Evolutionary conservation across 345 rosid species (phyloP).

Genomic region (Brassica nigra): DNA sequence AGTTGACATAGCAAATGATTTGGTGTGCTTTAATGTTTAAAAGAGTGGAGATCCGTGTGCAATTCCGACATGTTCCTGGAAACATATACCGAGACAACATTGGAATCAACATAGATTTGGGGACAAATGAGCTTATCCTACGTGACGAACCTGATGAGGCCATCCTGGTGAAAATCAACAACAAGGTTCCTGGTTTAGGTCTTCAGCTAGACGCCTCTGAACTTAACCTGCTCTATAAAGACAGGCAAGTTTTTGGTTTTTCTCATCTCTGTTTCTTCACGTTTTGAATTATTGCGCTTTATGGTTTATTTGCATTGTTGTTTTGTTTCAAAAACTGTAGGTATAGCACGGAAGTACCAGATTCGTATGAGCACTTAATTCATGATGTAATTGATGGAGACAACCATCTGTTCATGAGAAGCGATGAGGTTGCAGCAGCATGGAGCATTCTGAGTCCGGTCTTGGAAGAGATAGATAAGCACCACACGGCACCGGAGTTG

Average conservation of each 20-base stretch:
- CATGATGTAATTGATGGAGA: constrained; percentile 85
- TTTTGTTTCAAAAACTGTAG: constrained; percentile 30
- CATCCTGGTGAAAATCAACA: constrained; percentile 69
- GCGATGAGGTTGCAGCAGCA: constrained; percentile 77
- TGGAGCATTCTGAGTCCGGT: constrained; percentile 64
- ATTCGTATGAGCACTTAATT: constrained; percentile 75
- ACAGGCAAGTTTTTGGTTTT: constrained; percentile 46
- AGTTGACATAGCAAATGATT: not conserved
- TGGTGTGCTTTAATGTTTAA: constrained; percentile 27
- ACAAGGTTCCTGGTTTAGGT: constrained; percentile 73
- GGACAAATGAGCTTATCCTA: constrained; percentile 68
- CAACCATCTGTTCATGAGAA: constrained; percentile 80
- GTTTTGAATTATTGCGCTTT: not conserved
- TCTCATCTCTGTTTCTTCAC: constrained; percentile 8
- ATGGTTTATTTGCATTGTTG: not conserved
- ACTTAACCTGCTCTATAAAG: constrained; percentile 75
- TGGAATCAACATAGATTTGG: constrained; percentile 53
- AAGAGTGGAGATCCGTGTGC: constrained; percentile 77
- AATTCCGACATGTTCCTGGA: constrained; percentile 68
- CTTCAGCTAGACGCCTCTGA: constrained; percentile 78
- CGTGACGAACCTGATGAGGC: constrained; percentile 71
- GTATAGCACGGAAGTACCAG: constrained; percentile 67
- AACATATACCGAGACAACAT: constrained; percentile 61
- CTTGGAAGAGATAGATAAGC: constrained; percentile 59
- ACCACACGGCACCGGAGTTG: constrained; percentile 56